Conservation (phyloP, 2,329 filamentous ascomycete genomes). For the Colletotrichum truncatum region DNA sequence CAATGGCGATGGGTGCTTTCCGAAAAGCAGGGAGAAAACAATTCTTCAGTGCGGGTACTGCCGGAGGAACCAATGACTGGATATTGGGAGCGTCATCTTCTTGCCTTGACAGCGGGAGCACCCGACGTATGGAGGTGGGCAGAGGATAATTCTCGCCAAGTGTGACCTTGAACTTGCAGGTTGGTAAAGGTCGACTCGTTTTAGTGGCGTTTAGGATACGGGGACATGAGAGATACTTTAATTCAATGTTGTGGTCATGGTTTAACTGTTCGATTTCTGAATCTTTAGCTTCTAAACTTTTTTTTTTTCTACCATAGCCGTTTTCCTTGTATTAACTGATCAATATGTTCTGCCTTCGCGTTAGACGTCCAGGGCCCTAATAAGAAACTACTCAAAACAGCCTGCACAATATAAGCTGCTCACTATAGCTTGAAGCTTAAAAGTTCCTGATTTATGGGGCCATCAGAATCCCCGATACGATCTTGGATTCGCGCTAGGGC, state of each 20-base stretch:
- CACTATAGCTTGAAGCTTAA: too few species aligned
- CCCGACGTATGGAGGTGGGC: slow-evolving; percentile 46
- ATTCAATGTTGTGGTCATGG: neutral
- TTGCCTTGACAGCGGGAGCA: slow-evolving; percentile 53
- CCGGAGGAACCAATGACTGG: slow-evolving; percentile 62
- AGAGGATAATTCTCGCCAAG: neutral
- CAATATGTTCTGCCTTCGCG: too few species aligned
- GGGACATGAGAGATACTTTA: neutral
- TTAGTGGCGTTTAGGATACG: neutral
- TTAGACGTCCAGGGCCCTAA: too few species aligned
- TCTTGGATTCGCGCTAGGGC: too few species aligned
- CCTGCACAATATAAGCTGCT: too few species aligned
- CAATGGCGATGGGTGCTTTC: slow-evolving; percentile 65
- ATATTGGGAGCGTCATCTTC: slow-evolving; percentile 56
- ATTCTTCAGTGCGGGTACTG: slow-evolving; percentile 51
- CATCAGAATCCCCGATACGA: too few species aligned
- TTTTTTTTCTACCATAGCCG: too few species aligned
- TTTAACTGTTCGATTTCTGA: neutral
- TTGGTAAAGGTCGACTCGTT: neutral
- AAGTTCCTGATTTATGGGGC: too few species aligned
- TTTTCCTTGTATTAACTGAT: too few species aligned
- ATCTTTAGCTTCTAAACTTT: neutral
- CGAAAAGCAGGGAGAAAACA: slow-evolving; percentile 47
- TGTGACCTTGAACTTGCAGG: neutral
- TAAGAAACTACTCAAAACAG: too few species aligned